Conservation (phyloP, 345 rosid genomes). For the Bretschneidera sinensis region DNA sequence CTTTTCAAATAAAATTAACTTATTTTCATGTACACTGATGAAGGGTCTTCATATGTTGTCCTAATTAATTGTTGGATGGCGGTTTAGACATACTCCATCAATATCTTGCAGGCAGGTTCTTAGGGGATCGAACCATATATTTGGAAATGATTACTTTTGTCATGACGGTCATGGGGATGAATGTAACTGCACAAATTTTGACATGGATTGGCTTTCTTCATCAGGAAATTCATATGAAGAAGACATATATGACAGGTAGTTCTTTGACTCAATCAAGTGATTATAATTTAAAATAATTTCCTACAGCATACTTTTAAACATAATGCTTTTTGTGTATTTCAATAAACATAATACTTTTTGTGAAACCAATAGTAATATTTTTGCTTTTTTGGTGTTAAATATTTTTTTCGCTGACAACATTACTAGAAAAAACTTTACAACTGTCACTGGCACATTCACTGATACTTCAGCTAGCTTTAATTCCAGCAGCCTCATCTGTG, state of each 20-base stretch:
- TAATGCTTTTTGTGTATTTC: not conserved
- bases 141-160: conserved; percentile 44
- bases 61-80: conserved; percentile 19
- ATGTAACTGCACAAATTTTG: conserved; percentile 62
- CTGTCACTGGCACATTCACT: not conserved
- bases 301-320: not conserved
- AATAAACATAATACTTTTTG: not conserved
- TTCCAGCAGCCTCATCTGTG: not conserved
- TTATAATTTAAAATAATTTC: no score
- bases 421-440: no score
- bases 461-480: not conserved
- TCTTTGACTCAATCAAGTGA: not conserved
- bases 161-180: conserved; percentile 45
- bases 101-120: conserved; percentile 26
- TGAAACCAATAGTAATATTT: not conserved
- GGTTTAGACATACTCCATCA: conserved; percentile 43
- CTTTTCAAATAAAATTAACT: not conserved
- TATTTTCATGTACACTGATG: not conserved
- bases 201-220: conserved; percentile 85
- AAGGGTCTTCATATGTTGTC: conserved; percentile 7
- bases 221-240: conserved; percentile 88
- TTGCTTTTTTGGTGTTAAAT: not conserved
- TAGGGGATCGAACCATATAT: conserved; percentile 33
- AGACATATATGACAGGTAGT: conserved; percentile 64
- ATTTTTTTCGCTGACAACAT: not conserved